Base-by-base conservation (phyloP, 2,329 filamentous ascomycete species). In the Grosmannia huntii region DNA sequence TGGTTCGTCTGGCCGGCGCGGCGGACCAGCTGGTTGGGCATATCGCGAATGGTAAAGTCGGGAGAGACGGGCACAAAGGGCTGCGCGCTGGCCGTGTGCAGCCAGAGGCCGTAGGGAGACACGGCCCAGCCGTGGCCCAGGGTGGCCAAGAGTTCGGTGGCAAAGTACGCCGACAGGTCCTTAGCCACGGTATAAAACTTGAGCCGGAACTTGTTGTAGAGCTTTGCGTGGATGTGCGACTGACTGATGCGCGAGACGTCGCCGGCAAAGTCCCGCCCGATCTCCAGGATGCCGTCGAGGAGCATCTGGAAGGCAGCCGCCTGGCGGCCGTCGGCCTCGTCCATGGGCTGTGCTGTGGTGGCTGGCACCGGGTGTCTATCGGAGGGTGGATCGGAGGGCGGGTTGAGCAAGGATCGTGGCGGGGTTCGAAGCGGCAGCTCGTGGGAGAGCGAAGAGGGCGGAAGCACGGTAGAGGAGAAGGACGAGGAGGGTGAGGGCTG, bases 151-250 rank as follows among this genome's bases (percentile, higher is more conserved):
- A 82, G 67, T 6, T 71, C 70, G 5, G 62, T 63, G 1, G 76
- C 70, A 57, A 76, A 75, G 60, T 76, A 79, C 14, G 72, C 68
- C 2, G 77, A 64, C 3, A 80, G 64, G 44, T 79, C 73, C 44
- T 67, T 58, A 3, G 70, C 66, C 0, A 61, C 65, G 4, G 57
- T 53, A 53, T 75, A 75, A 1, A 66, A 51, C 3, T 70, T 70
- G 11, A 79, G 70, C 53, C 67, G 75, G 64, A 76, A 74, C n/a
- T 68, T 67, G 59, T 67, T 61, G 53, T 70, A 75, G 4, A 76
- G 41, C 9, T 66, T 64, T 21, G 64, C 59, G 48, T 71, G 69
- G 3, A 75, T 57, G 36, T 65, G 70, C 5, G 60, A 64, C 7
- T 63, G 62, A 61, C 65, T 68, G 5, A 63, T 57, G 27, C 64